Base-by-base conservation (phyloP, 495 filamentous ascomycete genomes). In the Geoglossum glabrum region DNA sequence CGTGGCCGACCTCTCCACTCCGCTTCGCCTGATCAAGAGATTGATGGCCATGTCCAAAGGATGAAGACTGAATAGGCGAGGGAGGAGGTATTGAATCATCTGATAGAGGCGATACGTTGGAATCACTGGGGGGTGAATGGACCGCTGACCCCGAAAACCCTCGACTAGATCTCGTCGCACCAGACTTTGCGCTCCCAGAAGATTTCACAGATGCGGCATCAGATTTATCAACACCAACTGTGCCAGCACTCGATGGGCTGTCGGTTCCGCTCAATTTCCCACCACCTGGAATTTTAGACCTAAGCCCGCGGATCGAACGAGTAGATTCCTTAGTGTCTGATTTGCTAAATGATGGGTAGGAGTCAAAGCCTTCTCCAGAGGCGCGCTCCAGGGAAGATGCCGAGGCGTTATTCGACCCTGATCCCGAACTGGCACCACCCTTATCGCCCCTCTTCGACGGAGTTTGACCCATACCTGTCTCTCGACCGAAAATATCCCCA, bases 271-370 rank as follows among this genome's bases (percentile, higher is more conserved):
- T 87, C 36, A 73, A 61, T 75, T 84, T 76, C 74, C 76, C 56
- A 69, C 79, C 67, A 66, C 79, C 75, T 69, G 81, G 67, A 64
- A 90, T 82, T 76, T 92, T 87, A n/a, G 80, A 85, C 43, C 79
- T 73, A 61, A 87, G 77, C 0, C 80, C 80, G 38, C 81, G 76
- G 64, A 97, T 78, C 0, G 92, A 97, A 52, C 90, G 84, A 23
- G 85, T 75, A 10, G 92, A 97, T 62, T 95, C 93, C 69, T 89
- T 89, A 40, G 92, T 98, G 68, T 98, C 92, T 25, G 90, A 86
- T 66, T 86, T 87, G 67, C 83, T 85, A 69, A 98, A 89, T 25
- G 92, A 94, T 36, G 90, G 87, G 70, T 87, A 92, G 27, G 85
- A 83, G 68, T 85, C 82, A 57, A 90, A 70, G 59, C 72, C 67